phyloP scores from a whole-genome alignment of 208 protist genomes.

The Porcisia deanei region DNA sequence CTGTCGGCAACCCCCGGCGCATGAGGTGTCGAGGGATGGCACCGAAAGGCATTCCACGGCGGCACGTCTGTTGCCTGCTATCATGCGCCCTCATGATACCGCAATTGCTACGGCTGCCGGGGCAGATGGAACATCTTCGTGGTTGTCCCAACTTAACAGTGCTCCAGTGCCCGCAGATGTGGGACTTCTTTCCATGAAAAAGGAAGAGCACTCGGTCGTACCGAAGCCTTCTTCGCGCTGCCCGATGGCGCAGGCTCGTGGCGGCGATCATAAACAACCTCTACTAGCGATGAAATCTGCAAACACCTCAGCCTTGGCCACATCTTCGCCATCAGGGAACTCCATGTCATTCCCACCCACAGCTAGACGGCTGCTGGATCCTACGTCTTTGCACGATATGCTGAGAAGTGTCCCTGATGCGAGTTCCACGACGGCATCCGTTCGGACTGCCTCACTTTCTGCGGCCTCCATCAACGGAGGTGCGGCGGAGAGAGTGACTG shows the following conservation, averaged over 20 bases:
- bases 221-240: background rate
- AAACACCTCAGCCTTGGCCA: background rate
- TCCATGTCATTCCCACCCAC: background rate
- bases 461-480: background rate
- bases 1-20: background rate
- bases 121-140: background rate
- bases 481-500: background rate
- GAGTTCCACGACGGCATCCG: background rate
- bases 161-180: background rate
- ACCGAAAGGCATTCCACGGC: too few relatives aligned
- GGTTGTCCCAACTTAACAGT: background rate
- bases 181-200: background rate
- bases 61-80: background rate
- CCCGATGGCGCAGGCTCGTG: background rate
- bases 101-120: background rate
- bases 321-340: background rate
- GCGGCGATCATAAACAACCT: too few relatives aligned
- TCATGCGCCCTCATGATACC: slow-evolving; percentile 1
- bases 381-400: background rate
- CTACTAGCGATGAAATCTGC: background rate
- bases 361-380: background rate
- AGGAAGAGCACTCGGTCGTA: background rate
- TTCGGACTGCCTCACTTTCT: background rate
- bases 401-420: background rate
- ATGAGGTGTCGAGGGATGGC: background rate